phyloP scores from a whole-genome alignment of 2,329 filamentous ascomycete species.

The Aspergillus carbonarius region DNA sequence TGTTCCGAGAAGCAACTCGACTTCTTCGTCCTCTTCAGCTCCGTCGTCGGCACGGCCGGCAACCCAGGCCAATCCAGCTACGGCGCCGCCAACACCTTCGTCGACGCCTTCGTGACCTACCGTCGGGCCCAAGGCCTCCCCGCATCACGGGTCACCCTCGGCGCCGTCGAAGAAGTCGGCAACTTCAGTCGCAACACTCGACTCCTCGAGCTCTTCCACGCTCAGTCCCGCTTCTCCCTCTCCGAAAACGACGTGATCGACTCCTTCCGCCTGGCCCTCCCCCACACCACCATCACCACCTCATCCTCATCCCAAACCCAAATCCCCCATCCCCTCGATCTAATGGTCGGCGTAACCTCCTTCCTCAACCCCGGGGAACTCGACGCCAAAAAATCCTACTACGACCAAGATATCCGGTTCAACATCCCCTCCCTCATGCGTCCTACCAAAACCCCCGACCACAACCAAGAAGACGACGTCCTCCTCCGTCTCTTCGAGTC shows the following conservation, averaged over 20 bases:
- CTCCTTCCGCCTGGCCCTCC: conserved; percentile 2
- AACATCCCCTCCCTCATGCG: background rate
- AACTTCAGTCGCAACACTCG: conserved; percentile 11
- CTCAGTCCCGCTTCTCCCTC: background rate
- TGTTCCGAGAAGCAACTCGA: conserved; percentile 11
- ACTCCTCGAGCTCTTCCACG: conserved; percentile 3
- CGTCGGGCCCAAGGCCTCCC: conserved; percentile 20
- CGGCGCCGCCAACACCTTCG: conserved; percentile 40
- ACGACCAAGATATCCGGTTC: conserved; percentile 5
- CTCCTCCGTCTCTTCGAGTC: background rate
- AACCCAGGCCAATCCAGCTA: conserved; percentile 43
- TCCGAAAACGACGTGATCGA: conserved; percentile 7
- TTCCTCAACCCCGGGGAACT: background rate
- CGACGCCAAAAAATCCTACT: background rate
- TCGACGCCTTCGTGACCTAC: conserved; percentile 27
- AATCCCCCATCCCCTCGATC: background rate
- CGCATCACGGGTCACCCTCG: conserved; percentile 19
- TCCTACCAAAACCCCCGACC: background rate
- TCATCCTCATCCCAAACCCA: background rate
- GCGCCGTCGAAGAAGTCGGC: conserved; percentile 27
- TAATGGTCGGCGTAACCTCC: background rate
- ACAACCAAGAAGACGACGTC: background rate
- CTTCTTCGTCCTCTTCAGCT: conserved; percentile 22
- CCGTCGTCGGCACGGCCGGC: conserved; percentile 33
- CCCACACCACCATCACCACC: background rate